Conservation (phyloP, 306 rosid genomes). For the Cyclanthera cordifolia region DNA sequence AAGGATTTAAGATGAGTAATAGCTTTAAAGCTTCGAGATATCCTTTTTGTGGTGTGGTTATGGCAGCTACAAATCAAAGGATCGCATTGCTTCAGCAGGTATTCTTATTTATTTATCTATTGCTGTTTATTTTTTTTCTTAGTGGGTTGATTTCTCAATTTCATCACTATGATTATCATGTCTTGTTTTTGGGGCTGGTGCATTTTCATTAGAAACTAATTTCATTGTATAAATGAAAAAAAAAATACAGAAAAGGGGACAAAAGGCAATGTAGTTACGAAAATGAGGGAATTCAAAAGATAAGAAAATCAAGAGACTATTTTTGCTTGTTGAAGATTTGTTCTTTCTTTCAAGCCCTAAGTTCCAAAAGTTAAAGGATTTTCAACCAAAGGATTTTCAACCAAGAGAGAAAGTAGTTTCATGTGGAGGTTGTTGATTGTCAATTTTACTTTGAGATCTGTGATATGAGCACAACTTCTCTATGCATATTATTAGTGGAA, state of each 20-base stretch:
- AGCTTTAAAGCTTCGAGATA: conserved; percentile 84
- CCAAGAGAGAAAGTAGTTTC: not conserved
- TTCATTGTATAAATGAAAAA: not conserved
- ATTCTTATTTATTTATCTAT: not conserved
- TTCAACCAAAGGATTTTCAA: not conserved
- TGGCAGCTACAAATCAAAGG: conserved; percentile 90
- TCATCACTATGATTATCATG: not conserved
- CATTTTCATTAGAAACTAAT: not conserved
- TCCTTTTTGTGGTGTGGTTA: conserved; percentile 89
- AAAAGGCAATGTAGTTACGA: too few relatives aligned
- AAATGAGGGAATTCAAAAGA: not conserved
- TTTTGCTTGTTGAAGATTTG: not conserved
- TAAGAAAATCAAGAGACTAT: not conserved
- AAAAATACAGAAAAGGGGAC: too few relatives aligned
- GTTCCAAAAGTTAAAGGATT: not conserved
- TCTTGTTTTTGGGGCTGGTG: not conserved
- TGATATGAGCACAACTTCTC: not conserved
- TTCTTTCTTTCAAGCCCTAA: not conserved
- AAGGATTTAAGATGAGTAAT: conserved; percentile 97
- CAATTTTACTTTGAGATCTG: not conserved
- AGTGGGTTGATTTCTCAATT: not conserved
- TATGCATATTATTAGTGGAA: not conserved
- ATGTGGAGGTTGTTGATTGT: not conserved
- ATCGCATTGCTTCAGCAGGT: conserved; percentile 94
- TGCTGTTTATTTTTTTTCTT: not conserved